These are phyloP conservation scores for Cairneyella variabilis DNA, from an alignment of 495 filamentous ascomycete species.

Conservation along the genomic window DNA sequence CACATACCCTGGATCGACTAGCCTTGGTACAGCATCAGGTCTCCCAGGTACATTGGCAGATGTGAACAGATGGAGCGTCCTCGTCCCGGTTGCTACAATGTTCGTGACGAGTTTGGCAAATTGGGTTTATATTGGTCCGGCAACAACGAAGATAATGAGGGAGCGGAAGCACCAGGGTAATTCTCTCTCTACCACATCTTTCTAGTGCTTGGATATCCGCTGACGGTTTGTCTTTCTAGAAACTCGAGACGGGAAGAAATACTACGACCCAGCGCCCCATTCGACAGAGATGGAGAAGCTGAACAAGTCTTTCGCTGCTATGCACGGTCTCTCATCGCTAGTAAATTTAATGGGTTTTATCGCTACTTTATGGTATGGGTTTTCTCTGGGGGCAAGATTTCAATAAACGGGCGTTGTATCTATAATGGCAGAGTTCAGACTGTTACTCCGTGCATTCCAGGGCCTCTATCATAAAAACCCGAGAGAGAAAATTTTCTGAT, in stretches of 20 bases:
- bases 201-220: too few relatives aligned
- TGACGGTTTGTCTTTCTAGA: too few relatives aligned
- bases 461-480: too few relatives aligned
- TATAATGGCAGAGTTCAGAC: too few relatives aligned
- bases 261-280: conserved; percentile 68
- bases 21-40: conserved; percentile 35
- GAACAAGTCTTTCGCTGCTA: conserved; percentile 72
- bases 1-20: conserved; percentile 62
- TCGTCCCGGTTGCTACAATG: conserved; percentile 63
- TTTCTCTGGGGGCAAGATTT: conserved; percentile 30
- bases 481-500: too few relatives aligned
- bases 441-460: too few relatives aligned
- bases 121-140: conserved; percentile 61
- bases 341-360: conserved; percentile 68
- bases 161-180: conserved; percentile 73
- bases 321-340: conserved; percentile 76
- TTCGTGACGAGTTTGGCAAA: conserved; percentile 64
- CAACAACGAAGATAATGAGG: conserved; percentile 66
- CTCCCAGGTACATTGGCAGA: conserved; percentile 52
- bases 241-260: conserved; percentile 78
- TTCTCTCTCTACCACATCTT: too few relatives aligned
- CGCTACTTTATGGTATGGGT: conserved; percentile 68
- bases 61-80: conserved; percentile 51
- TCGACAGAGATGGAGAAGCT: conserved; percentile 76
- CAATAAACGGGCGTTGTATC: too few relatives aligned